These are phyloP conservation scores for Plantago elongata DNA, from an alignment of 257 asterid genomes.

Conservation along the genomic window DNA sequence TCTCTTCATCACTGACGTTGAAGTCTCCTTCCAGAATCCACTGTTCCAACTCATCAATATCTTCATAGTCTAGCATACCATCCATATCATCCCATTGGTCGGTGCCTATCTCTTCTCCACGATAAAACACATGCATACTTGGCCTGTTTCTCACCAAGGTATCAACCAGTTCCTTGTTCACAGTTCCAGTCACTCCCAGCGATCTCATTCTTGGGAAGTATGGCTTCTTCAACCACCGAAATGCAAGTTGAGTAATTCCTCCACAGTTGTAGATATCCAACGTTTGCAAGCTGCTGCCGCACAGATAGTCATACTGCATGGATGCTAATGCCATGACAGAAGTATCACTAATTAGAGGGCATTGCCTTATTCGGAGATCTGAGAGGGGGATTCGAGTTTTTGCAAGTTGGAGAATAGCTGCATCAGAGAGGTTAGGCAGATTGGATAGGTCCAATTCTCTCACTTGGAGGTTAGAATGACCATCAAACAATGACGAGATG, in stretches of 20 bases:
- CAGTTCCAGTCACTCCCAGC: slow-evolving; percentile 66
- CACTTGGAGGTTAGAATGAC: slow-evolving; percentile 42
- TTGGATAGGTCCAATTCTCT: slow-evolving; percentile 80
- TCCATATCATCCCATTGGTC: slow-evolving; percentile 62
- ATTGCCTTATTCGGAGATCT: slow-evolving; percentile 86
- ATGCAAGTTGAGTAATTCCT: slow-evolving; percentile 69
- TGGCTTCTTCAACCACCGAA: slow-evolving; percentile 80
- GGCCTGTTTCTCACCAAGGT: slow-evolving; percentile 58
- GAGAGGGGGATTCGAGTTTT: slow-evolving; percentile 54
- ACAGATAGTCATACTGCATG: slow-evolving; percentile 67
- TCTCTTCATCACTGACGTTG: slow-evolving; percentile 49
- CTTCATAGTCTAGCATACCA: slow-evolving; percentile 57
- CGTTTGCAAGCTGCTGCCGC: slow-evolving; percentile 64
- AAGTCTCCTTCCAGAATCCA: slow-evolving; percentile 77
- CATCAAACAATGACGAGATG: slow-evolving; percentile 56
- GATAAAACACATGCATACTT: slow-evolving; percentile 47
- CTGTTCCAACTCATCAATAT: slow-evolving; percentile 72
- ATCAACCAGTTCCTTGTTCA: slow-evolving; percentile 58
- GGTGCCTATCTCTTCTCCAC: slow-evolving; percentile 76
- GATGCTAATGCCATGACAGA: slow-evolving; percentile 85
- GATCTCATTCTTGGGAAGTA: slow-evolving; percentile 91
- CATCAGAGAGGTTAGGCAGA: slow-evolving; percentile 71
- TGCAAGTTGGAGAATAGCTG: slow-evolving; percentile 60
- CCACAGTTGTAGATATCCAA: slow-evolving; percentile 90
- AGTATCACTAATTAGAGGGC: slow-evolving; percentile 81